Percentiles rank a stretch among this genome's conserved stretches.
These are phyloP conservation scores for Epipyxis sp. DNA, from an alignment of 108 stramenopile genomes.

Conservation along the genomic window DNA sequence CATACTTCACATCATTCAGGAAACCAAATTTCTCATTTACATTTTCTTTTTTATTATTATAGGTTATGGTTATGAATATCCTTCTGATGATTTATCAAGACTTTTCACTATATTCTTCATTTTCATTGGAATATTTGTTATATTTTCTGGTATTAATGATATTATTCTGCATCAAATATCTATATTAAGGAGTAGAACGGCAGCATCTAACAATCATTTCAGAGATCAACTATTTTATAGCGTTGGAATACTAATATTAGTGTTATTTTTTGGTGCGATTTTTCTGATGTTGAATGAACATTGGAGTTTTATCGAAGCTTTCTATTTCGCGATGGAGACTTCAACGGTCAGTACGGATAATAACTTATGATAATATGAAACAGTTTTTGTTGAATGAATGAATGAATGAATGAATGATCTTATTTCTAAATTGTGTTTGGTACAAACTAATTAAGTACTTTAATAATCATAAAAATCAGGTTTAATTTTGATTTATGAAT, in stretches of 20 bases:
- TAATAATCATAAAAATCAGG: too few relatives aligned
- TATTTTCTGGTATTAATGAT: neutral
- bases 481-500: too few relatives aligned
- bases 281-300: neutral
- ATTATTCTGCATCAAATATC: neutral
- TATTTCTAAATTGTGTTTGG: too few relatives aligned
- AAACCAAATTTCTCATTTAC: too few relatives aligned
- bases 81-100: neutral
- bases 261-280: conserved; percentile 1
- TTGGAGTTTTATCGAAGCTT: neutral
- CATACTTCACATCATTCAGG: too few relatives aligned
- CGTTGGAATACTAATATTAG: neutral
- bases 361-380: too few relatives aligned
- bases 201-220: neutral
- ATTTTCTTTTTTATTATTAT: neutral
- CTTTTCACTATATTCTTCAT: conserved; percentile 13
- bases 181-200: neutral
- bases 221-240: neutral
- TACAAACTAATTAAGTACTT: too few relatives aligned
- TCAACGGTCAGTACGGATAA: conserved; percentile 1
- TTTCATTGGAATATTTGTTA: conserved; percentile 14
- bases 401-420: too few relatives aligned
- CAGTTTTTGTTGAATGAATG: too few relatives aligned
- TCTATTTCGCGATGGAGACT: conserved; percentile 15
- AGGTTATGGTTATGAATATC: neutral